These are phyloP conservation scores for Hypholoma fasciculare DNA, from an alignment of 768 basidiomycete genomes.

Conservation along the genomic window DNA sequence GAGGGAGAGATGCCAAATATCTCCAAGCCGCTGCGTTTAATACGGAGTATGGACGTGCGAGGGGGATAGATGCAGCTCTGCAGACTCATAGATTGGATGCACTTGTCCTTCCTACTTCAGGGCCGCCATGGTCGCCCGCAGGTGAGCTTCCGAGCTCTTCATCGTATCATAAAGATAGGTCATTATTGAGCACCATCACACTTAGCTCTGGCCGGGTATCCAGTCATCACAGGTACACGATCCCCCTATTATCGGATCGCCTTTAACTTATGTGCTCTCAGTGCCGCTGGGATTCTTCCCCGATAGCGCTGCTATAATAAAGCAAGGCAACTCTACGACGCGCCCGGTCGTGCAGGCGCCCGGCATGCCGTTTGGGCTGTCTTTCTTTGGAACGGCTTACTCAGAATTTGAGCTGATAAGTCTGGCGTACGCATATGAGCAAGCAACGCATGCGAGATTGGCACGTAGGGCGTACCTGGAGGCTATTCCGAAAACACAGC, in stretches of 20 bases:
- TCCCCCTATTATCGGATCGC: neutral
- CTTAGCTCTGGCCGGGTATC: conserved; percentile 60
- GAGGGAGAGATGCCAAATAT: conserved; percentile 41
- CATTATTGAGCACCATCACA: neutral
- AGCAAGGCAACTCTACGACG: neutral
- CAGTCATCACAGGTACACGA: conserved; percentile 37
- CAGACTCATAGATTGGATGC: conserved; percentile 49
- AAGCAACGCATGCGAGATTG: conserved; percentile 56
- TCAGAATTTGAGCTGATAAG: conserved; percentile 58
- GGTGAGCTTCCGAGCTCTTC: neutral
- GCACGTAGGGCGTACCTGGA: conserved; percentile 45
- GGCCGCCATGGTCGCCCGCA: conserved; percentile 36
- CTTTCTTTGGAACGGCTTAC: conserved; percentile 62
- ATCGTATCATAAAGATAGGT: too few relatives aligned
- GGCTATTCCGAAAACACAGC: conserved; percentile 35
- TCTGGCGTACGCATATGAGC: conserved; percentile 66
- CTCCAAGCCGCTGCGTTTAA: conserved; percentile 43
- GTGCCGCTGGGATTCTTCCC: neutral
- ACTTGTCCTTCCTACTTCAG: conserved; percentile 45
- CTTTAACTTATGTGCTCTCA: neutral
- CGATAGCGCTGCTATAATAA: neutral
- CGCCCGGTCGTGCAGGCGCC: neutral
- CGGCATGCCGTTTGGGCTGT: conserved; percentile 43
- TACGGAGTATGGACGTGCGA: conserved; percentile 44
- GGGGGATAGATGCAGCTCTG: conserved; percentile 55